A percentile compares a stretch with the other conserved stretches of the same genome.
phyloP scores from a whole-genome alignment of 805 yeast species.

The Suhomyces kilbournensis region DNA sequence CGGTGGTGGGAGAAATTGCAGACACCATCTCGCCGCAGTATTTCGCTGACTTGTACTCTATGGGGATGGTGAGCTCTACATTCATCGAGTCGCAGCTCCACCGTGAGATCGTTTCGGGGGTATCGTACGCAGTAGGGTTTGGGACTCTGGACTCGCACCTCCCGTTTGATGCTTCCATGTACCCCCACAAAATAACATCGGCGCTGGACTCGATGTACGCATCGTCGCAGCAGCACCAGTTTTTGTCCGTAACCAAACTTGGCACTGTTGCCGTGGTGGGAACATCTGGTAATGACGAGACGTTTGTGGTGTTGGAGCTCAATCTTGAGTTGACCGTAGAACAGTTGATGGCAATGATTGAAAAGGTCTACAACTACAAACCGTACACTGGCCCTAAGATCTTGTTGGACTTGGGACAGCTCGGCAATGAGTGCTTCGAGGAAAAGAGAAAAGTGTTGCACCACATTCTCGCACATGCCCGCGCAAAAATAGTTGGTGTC shows the following conservation, averaged over 20 bases:
- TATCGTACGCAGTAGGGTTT: slow-evolving; percentile 50
- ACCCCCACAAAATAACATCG: slow-evolving; percentile 30
- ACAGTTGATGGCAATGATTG: slow-evolving; percentile 12
- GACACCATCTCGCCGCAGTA: slow-evolving; percentile 53
- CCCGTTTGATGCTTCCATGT: slow-evolving; percentile 13
- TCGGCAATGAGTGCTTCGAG: slow-evolving; percentile 15
- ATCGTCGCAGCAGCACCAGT: slow-evolving; percentile 43
- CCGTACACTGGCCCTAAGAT: slow-evolving; percentile 17
- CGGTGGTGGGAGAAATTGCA: slow-evolving; percentile 44
- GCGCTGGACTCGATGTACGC: slow-evolving; percentile 48
- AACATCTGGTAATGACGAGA: slow-evolving; percentile 49
- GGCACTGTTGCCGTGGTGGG: slow-evolving; percentile 51
- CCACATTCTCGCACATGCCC: slow-evolving; percentile 15
- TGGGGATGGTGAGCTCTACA: slow-evolving; percentile 43
- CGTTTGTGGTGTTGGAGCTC: slow-evolving; percentile 41
- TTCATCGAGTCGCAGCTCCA: slow-evolving; percentile 49
- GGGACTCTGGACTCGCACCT: slow-evolving; percentile 20
- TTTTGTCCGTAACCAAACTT: slow-evolving; percentile 44
- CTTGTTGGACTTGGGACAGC: slow-evolving; percentile 28
- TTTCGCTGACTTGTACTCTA: slow-evolving; percentile 44
- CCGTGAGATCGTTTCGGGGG: slow-evolving; percentile 50
- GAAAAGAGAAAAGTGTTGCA: slow-evolving; percentile 10
- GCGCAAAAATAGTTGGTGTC: slow-evolving; percentile 31
- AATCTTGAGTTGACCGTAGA: slow-evolving; percentile 11
- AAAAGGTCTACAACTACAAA: slow-evolving; percentile 15